Percentiles rank a stretch among this genome's conserved stretches.
Evolutionary conservation across 768 basidiomycete genomes (phyloP).

Genomic region (Tricholoma flavovirens): DNA sequence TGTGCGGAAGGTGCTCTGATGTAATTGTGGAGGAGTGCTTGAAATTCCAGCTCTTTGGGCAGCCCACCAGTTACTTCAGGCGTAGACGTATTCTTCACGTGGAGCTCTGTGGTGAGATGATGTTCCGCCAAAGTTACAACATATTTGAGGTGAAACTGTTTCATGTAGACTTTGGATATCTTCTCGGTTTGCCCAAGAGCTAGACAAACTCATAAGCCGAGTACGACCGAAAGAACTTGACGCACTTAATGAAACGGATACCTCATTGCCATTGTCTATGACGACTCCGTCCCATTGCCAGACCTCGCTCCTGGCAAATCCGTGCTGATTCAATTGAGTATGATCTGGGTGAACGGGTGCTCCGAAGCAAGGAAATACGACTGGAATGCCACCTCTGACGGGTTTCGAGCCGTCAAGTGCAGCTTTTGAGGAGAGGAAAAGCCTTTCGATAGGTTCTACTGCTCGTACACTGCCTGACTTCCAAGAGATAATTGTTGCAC

Average conservation of each 20-base stretch:
- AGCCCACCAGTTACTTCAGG: constrained; percentile 24
- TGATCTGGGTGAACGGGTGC: constrained; percentile 74
- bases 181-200: constrained; percentile 58
- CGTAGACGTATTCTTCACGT: constrained; percentile 67
- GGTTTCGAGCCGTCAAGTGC: constrained; percentile 77
- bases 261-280: constrained; percentile 62
- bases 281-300: constrained; percentile 69
- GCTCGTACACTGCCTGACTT: constrained; percentile 40
- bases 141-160: constrained; percentile 69
- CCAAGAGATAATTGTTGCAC: constrained; percentile 89
- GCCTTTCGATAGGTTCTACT: constrained; percentile 48
- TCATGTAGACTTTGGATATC: constrained; percentile 55
- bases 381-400: constrained; percentile 48
- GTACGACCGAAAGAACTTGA: constrained; percentile 7
- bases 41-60: constrained; percentile 65
- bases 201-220: constrained; percentile 20
- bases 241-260: constrained; percentile 77
- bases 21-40: constrained; percentile 92
- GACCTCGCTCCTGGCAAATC: constrained; percentile 74
- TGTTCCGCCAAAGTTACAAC: constrained; percentile 74
- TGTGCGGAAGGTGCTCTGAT: constrained; percentile 58
- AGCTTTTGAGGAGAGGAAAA: constrained; percentile 82
- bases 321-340: constrained; percentile 72
- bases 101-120: constrained; percentile 72
- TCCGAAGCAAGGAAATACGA: constrained; percentile 88